Evolutionary conservation across 768 basidiomycete genomes (phyloP), one percentile per base, ranked within the genome.

Genomic region (Postia placenta): DNA sequence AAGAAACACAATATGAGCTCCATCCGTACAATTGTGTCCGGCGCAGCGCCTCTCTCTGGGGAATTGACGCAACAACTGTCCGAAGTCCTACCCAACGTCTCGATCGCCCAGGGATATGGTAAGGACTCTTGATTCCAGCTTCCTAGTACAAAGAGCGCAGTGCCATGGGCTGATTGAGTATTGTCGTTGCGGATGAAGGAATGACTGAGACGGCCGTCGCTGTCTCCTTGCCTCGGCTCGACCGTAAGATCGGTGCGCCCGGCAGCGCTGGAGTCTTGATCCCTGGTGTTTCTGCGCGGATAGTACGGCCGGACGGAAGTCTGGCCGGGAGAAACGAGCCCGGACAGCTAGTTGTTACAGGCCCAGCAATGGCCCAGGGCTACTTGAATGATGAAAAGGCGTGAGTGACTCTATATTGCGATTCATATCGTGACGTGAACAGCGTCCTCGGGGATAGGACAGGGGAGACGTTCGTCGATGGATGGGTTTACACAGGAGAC

Each of bases 401-500:
- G 84, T 85, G 39, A 14, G 42, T n/a, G n/a, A n/a, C n/a, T n/a
- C n/a, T n/a, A n/a, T 27, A 9, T 4, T n/a, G n/a, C n/a, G n/a
- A n/a, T n/a, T n/a, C n/a, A n/a, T n/a, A n/a, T n/a, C n/a, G n/a
- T n/a, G n/a, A n/a, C n/a, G n/a, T n/a, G n/a, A n/a, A n/a, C n/a
- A n/a, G n/a, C n/a, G n/a, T n/a, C n/a, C n/a, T n/a, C n/a, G n/a
- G n/a, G 57, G 4, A 5, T 44, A 85, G 83, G 33, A 84, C 82
- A 6, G 74, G 69, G 49, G 81, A 85, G 53, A 82, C 80, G 0
- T 87, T 85, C 58, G 55, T 78, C 14, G 71, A 84, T 52, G 84
- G 84, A 76, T 87, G 83, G 84, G 69, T 87, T 2, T 72, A 70
- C 45, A 87, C 85, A 0, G 86, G 84, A 0, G 84, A 86, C 57